phyloP scores from a whole-genome alignment of 2,329 filamentous ascomycete genomes.

The Pseudonectria foliicola region DNA sequence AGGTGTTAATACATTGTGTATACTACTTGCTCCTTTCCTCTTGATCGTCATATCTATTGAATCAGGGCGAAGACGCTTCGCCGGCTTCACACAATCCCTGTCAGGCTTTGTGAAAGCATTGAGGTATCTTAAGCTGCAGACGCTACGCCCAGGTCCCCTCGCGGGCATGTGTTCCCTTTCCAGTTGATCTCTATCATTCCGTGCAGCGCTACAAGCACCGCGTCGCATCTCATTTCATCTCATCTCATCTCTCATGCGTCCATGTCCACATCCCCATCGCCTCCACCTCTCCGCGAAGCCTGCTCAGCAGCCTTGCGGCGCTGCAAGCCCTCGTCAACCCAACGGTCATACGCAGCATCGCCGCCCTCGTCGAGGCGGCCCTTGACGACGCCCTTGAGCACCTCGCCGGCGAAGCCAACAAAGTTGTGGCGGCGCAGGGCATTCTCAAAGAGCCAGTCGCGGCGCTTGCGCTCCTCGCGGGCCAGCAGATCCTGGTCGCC shows the following conservation, averaged over 20 bases:
- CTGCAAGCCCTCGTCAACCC: conserved; percentile 62
- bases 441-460: conserved; percentile 92
- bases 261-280: conserved; percentile 38
- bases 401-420: conserved; percentile 86
- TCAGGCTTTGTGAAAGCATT: too few species aligned
- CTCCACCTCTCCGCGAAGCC: conserved; percentile 22
- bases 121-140: too few species aligned
- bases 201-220: too few species aligned
- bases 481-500: conserved; percentile 74
- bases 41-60: too few species aligned
- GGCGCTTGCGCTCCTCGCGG: conserved; percentile 75
- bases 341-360: conserved; percentile 59
- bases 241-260: conserved; percentile 12
- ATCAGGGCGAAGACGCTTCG: too few species aligned
- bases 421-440: conserved; percentile 89
- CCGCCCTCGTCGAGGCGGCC: conserved; percentile 62
- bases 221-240: neutral
- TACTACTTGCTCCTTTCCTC: too few species aligned
- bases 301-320: conserved; percentile 40
- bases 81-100: too few species aligned
- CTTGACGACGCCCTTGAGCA: conserved; percentile 78
- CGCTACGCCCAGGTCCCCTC: too few species aligned
- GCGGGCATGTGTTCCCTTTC: too few species aligned
- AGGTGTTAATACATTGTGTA: too few species aligned
- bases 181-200: too few species aligned